Percentiles rank a stretch among this genome's conserved stretches.
Evolutionary conservation across 148 eudicot species (phyloP).

Genomic region (Fallopia convolvulus): DNA sequence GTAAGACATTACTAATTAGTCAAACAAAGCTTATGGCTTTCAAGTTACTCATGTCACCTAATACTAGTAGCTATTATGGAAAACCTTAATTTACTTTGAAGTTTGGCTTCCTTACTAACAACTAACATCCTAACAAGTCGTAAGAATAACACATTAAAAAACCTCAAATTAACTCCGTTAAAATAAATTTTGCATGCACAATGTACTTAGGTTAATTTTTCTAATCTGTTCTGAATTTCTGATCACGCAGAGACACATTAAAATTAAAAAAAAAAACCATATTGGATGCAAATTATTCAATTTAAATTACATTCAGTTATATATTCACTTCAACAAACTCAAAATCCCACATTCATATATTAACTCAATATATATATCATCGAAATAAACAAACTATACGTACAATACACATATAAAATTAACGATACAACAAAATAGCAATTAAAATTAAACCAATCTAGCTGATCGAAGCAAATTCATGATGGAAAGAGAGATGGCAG

Average conservation of each 20-base stretch:
- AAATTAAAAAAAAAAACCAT: too few species aligned
- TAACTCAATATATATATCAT: not conserved
- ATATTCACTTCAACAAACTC: too few species aligned
- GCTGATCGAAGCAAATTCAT: constrained; percentile 19
- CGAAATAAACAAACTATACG: not conserved
- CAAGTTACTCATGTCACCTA: not conserved
- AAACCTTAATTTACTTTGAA: not conserved
- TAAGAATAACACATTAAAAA: too few species aligned
- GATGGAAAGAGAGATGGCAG: constrained; percentile 46
- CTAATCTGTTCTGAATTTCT: too few species aligned
- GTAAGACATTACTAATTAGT: not conserved
- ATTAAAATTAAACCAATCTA: not conserved
- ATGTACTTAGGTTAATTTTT: too few species aligned
- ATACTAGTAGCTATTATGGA: not conserved
- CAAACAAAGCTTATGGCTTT: not conserved
- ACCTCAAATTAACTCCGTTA: too few species aligned
- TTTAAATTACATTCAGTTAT: too few species aligned
- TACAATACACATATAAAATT: not conserved
- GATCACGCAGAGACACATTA: too few species aligned
- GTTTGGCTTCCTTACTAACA: not conserved
- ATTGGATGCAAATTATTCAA: too few species aligned
- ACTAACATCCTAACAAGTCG: too few species aligned
- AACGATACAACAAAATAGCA: not conserved
- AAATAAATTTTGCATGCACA: too few species aligned
- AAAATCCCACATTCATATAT: too few species aligned